Base-by-base conservation (phyloP, 2,329 filamentous ascomycete species). In the Botrytis elliptica region DNA sequence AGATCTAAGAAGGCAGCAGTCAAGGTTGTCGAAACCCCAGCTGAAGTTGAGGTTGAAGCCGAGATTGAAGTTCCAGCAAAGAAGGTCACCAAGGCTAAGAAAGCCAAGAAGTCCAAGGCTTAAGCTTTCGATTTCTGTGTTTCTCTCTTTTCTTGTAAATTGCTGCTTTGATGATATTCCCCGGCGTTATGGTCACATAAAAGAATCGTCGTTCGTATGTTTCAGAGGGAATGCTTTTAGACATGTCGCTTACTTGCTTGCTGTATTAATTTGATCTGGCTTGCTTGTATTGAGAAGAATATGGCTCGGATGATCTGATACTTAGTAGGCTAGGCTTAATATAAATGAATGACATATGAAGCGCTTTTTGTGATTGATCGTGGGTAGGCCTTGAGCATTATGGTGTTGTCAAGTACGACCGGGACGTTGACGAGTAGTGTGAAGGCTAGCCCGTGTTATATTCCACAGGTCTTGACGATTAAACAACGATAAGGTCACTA, bases 181-280 rank as follows among this genome's bases (percentile, higher is more conserved):
- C 63, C 44, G 63, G 63, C 22, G 63, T 66, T 66, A n/a, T 66
- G 63, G 63, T 65, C 63, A 46, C 63, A 65, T 46, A 65, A 46
- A 65, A 65, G 63, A 65, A 46, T 65, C 42, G 29, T 64, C 62
- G 62, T 64, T 64, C 40, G 40, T 64, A 64, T 64, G 38, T 64
- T 64, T 64, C 62, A 64, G 18, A 42, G 62, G 62, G n/a, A 20
- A 46, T 46, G n/a, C 38, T 65, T 65, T 36, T 22, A 65, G 63
- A 46, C 16, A 65, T 65, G 10, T 65, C 29, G 40, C 63, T 65
- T 46, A 29, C 52, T 57, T 46, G n/a, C 63, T 65, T 65, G 46
- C 46, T 40, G 38, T 44, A 40, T 64, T 29, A 29, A 9, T 29
- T 12, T 20, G 25, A 55, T 55, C 49, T n/a, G 38, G 22, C 38